phyloP scores from a whole-genome alignment of 2,329 filamentous ascomycete species.

The Colletotrichum kahawae region DNA sequence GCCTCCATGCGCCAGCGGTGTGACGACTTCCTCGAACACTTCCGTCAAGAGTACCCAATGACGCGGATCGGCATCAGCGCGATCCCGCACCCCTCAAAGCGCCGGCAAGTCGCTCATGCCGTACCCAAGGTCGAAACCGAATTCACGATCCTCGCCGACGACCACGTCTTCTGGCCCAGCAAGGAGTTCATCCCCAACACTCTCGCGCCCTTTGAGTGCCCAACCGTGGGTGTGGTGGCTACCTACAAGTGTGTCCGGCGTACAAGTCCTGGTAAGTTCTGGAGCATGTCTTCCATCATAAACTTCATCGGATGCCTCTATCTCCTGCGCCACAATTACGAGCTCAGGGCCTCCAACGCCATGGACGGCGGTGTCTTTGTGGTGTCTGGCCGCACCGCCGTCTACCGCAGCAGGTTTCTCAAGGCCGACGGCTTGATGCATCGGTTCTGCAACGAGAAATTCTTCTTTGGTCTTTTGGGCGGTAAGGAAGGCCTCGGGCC shows the following conservation, averaged over 20 bases:
- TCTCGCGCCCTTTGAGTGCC: conserved; percentile 49
- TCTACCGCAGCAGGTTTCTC: conserved; percentile 56
- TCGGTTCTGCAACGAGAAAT: conserved; percentile 54
- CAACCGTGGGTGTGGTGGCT: conserved; percentile 56
- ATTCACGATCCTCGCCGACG: conserved; percentile 54
- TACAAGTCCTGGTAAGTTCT: conserved; percentile 28
- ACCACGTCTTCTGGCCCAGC: conserved; percentile 57
- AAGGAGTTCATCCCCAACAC: conserved; percentile 43
- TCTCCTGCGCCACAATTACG: conserved; percentile 67
- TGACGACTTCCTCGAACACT: neutral
- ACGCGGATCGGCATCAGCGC: conserved; percentile 35
- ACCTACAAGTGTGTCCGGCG: conserved; percentile 60
- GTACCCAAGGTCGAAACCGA: conserved; percentile 39
- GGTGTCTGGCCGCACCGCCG: conserved; percentile 60
- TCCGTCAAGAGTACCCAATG: conserved; percentile 9
- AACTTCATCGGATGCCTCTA: conserved; percentile 66
- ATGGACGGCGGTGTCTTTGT: conserved; percentile 65
- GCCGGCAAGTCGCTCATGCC: conserved; percentile 49
- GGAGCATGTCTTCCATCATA: conserved; percentile 38
- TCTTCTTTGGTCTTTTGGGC: conserved; percentile 46
- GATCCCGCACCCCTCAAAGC: conserved; percentile 47
- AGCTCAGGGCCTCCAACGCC: conserved; percentile 59
- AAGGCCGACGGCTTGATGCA: conserved; percentile 44
- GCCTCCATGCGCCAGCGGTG: neutral
- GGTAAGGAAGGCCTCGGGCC: conserved; percentile 47